Evolutionary conservation across 306 rosid genomes (phyloP).

Genomic region (Crataegus laevigata): DNA sequence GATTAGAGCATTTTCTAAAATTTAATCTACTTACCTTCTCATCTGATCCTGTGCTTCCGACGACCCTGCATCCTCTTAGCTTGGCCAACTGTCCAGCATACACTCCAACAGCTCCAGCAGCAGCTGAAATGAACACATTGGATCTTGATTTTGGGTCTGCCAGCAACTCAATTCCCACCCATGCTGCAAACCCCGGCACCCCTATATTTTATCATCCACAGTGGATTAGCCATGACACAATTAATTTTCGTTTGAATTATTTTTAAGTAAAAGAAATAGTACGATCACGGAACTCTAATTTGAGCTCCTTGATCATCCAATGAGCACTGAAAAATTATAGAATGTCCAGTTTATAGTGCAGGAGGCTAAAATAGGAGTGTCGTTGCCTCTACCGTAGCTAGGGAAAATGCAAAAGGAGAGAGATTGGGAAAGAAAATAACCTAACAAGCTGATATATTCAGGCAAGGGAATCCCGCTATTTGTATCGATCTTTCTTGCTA

Average conservation of each 20-base stretch:
- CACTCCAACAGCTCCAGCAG: conserved; percentile 60
- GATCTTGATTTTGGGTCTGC: conserved; percentile 44
- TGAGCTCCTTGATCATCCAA: too few relatives aligned
- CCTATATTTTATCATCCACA: conserved; percentile 17
- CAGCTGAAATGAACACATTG: conserved; percentile 57
- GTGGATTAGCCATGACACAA: neutral
- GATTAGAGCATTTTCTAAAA: too few relatives aligned
- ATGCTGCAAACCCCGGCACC: conserved; percentile 59
- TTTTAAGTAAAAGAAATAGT: neutral
- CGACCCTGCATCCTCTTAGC: conserved; percentile 57
- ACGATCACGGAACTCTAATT: too few relatives aligned
- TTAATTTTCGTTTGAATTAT: neutral
- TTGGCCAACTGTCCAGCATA: conserved; percentile 64
- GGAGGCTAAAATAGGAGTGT: too few relatives aligned
- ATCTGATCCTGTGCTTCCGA: conserved; percentile 50
- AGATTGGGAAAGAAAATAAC: neutral
- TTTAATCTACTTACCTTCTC: too few relatives aligned
- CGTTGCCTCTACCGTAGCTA: too few relatives aligned
- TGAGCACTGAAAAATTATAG: too few relatives aligned
- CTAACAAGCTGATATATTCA: conserved; percentile 40
- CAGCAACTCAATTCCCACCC: conserved; percentile 48
- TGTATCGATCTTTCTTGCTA: conserved; percentile 26
- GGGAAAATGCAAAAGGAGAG: neutral
- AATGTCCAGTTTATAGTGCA: too few relatives aligned
- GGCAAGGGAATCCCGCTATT: conserved; percentile 35